A percentile compares a stretch with the other conserved stretches of the same genome.
phyloP scores from a whole-genome alignment of 306 rosid species.

The Gastrolobium villosum region DNA sequence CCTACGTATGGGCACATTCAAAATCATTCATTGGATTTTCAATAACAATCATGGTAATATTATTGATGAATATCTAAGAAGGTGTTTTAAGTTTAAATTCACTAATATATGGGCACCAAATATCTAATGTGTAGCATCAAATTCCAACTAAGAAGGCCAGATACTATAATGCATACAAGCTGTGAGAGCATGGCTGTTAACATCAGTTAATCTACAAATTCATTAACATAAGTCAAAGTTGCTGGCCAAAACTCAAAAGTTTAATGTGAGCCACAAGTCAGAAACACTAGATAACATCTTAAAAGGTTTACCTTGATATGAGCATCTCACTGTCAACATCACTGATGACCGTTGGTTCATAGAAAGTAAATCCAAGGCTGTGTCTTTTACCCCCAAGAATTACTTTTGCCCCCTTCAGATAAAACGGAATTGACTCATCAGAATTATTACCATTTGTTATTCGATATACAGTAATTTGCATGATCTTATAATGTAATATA shows the following conservation, averaged over 20 bases:
- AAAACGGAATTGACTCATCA: slow-evolving; percentile 41
- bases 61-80: not conserved
- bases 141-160: slow-evolving; percentile 23
- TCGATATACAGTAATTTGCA: no score
- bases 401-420: slow-evolving; percentile 90
- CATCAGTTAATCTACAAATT: slow-evolving; percentile 31
- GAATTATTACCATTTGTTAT: slow-evolving; percentile 40
- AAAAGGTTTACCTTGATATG: slow-evolving; percentile 72
- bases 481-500: no score
- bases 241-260: slow-evolving; percentile 22
- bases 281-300: slow-evolving; percentile 18
- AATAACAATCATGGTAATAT: not conserved
- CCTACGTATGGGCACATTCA: not conserved
- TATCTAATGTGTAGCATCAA: not conserved
- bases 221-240: slow-evolving; percentile 13
- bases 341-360: slow-evolving; percentile 85
- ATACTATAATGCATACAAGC: slow-evolving; percentile 23
- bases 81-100: not conserved
- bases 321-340: slow-evolving; percentile 84
- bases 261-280: not conserved
- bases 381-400: slow-evolving; percentile 93
- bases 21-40: not conserved
- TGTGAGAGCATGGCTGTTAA: slow-evolving; percentile 25
- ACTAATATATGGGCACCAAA: not conserved
- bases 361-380: slow-evolving; percentile 85